Conservation (phyloP, 176 grass and related monocot genomes). For the Oryza australiensis region DNA sequence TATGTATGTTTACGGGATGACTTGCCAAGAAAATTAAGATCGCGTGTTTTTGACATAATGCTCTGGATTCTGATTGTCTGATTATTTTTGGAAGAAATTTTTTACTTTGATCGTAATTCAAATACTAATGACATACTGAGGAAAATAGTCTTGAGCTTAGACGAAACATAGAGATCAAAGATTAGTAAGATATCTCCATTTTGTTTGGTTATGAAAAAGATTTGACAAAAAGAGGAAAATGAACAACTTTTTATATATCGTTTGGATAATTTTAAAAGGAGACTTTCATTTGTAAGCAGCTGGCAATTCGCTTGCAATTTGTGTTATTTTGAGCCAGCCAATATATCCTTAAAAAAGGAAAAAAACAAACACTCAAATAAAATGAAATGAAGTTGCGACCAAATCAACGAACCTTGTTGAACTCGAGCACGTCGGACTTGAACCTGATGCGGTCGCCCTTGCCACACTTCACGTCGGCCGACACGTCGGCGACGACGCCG, state of each 20-base stretch:
- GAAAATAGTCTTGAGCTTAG: neutral
- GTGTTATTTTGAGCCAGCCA: too few relatives aligned
- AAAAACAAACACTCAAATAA: neutral
- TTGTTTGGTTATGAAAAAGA: neutral
- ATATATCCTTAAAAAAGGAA: too few relatives aligned
- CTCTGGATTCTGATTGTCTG: neutral
- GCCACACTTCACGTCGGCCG: conserved; percentile 68
- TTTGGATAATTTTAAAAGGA: neutral
- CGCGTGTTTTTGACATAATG: neutral
- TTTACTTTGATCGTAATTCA: neutral
- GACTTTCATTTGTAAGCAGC: neutral
- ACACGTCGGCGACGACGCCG: conserved; percentile 48
- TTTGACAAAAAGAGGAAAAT: neutral
- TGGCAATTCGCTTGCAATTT: neutral
- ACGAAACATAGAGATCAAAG: neutral
- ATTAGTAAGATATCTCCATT: neutral
- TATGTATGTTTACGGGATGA: neutral
- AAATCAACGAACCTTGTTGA: conserved; percentile 59
- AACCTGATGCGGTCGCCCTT: conserved; percentile 71
- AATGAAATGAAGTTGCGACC: neutral
- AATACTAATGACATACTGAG: neutral
- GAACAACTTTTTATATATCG: too few relatives aligned
- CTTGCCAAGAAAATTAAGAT: neutral
- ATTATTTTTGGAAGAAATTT: neutral
- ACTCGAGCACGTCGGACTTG: conserved; percentile 75